Conservation (phyloP, 208 protist genomes). For the Crithidia thermophila region DNA sequence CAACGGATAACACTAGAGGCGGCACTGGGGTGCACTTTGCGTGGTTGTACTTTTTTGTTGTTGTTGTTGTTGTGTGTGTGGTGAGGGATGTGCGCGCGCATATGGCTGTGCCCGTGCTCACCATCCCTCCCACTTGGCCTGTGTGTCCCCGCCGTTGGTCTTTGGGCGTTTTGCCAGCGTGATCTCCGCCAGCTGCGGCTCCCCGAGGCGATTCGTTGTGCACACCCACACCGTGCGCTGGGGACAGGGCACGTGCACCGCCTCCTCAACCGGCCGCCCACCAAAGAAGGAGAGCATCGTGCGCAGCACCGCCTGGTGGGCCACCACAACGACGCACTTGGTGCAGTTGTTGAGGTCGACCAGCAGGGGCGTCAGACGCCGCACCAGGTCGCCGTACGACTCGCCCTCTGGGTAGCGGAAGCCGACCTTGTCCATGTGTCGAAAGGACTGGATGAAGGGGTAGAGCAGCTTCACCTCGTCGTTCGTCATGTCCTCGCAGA, state of each 20-base stretch:
- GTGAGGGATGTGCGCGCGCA: no score
- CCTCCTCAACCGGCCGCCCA: slow-evolving; percentile 60
- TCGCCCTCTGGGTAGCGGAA: slow-evolving; percentile 87
- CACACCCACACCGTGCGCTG: slow-evolving; percentile 81
- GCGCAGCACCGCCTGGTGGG: slow-evolving; percentile 82
- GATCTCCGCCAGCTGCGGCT: slow-evolving; percentile 62
- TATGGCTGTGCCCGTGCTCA: no score
- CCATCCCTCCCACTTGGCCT: slow-evolving; percentile 24
- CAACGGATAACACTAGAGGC: no score
- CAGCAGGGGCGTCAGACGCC: slow-evolving; percentile 65
- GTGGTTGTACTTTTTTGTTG: not conserved
- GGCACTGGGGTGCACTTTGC: no score
- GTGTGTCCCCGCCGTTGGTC: not conserved
- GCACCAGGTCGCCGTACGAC: slow-evolving; percentile 81
- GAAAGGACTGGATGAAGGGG: slow-evolving; percentile 67
- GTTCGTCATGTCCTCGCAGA: slow-evolving; percentile 89
- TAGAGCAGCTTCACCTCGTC: slow-evolving; percentile 73
- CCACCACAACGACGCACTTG: slow-evolving; percentile 71
- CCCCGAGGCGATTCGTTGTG: slow-evolving; percentile 65
- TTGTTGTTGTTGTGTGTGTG: not conserved
- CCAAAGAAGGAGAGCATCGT: slow-evolving; percentile 83
- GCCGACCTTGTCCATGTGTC: slow-evolving; percentile 77
- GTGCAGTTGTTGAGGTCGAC: slow-evolving; percentile 60
- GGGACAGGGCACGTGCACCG: slow-evolving; percentile 71
- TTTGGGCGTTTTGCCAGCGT: slow-evolving; percentile 37